A percentile compares a stretch with the other conserved stretches of the same genome.
phyloP scores from a whole-genome alignment of 495 filamentous ascomycete species.

The Delitschia confertaspora region DNA sequence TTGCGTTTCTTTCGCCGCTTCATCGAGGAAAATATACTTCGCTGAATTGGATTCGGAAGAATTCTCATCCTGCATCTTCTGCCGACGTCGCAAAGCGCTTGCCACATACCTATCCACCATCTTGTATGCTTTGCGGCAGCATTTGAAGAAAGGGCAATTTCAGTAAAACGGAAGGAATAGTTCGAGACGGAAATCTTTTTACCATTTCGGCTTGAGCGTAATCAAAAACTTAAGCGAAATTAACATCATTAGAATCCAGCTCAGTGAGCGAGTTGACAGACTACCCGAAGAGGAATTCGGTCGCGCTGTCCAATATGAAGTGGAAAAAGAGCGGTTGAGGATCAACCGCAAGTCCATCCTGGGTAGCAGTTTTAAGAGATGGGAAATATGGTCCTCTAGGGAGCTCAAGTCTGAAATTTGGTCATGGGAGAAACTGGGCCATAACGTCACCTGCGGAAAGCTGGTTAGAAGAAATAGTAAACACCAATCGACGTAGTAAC shows the following conservation, averaged over 20 bases:
- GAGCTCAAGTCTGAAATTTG: conserved; percentile 47
- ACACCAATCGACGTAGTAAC: no score
- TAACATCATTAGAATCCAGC: neutral
- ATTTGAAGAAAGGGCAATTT: conserved; percentile 39
- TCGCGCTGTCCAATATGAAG: conserved; percentile 58
- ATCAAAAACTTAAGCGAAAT: neutral
- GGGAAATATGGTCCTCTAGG: conserved; percentile 53
- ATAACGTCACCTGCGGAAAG: no score
- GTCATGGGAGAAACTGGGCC: conserved; percentile 52
- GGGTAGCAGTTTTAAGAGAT: conserved; percentile 41
- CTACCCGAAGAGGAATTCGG: conserved; percentile 62
- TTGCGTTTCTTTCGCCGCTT: conserved; percentile 29
- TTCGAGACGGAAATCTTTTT: conserved; percentile 17
- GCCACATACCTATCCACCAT: conserved; percentile 38
- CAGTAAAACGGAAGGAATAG: no score
- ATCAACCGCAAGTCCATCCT: conserved; percentile 47
- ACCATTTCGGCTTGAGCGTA: neutral
- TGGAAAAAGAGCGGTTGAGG: conserved; percentile 55
- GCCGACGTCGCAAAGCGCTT: conserved; percentile 34
- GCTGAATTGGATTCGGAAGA: conserved; percentile 5
- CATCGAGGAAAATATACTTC: conserved; percentile 34
- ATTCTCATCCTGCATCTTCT: conserved; percentile 30
- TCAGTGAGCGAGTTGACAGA: conserved; percentile 1
- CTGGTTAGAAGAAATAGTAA: no score
- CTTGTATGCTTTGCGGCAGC: conserved; percentile 35